A percentile compares a stretch with the other conserved stretches of the same genome.
Evolutionary conservation across 768 basidiomycete genomes (phyloP).

Genomic region (Phaeotremella fagi): DNA sequence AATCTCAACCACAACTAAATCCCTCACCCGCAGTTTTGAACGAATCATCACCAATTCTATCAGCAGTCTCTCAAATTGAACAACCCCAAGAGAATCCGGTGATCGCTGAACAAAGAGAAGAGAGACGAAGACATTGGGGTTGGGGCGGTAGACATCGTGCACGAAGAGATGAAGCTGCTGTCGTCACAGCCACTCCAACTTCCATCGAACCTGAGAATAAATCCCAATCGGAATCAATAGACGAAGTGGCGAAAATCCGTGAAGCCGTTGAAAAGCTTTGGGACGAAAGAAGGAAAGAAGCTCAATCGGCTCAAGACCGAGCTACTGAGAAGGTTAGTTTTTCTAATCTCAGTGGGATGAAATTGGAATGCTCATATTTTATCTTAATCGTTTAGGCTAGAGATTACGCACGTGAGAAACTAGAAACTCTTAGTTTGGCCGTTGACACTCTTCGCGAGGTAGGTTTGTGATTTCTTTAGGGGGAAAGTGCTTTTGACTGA

Average conservation of each 20-base stretch:
- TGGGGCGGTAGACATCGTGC: background rate
- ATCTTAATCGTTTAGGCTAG: slow-evolving; percentile 10
- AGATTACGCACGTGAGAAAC: slow-evolving; percentile 30
- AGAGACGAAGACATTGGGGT: background rate
- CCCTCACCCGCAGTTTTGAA: background rate
- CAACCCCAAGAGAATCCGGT: background rate
- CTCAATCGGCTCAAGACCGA: slow-evolving; percentile 8
- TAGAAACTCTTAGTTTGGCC: slow-evolving; percentile 25
- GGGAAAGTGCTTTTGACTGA: background rate
- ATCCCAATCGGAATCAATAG: background rate
- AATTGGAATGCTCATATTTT: background rate
- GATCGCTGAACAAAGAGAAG: background rate
- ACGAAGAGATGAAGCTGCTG: background rate
- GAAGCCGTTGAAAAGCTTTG: slow-evolving; percentile 24
- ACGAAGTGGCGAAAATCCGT: slow-evolving; percentile 15
- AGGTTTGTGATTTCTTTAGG: background rate
- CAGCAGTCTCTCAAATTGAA: background rate
- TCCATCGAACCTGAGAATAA: background rate
- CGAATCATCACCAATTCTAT: background rate
- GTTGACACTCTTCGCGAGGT: slow-evolving; percentile 31
- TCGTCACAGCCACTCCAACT: background rate
- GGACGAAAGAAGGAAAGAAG: slow-evolving; percentile 22
- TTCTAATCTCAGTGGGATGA: background rate
- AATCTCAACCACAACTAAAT: background rate
- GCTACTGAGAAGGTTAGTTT: slow-evolving; percentile 28